These are phyloP conservation scores for Zasmidium angulare DNA, from an alignment of 2,329 filamentous ascomycete species.

Conservation along the genomic window DNA sequence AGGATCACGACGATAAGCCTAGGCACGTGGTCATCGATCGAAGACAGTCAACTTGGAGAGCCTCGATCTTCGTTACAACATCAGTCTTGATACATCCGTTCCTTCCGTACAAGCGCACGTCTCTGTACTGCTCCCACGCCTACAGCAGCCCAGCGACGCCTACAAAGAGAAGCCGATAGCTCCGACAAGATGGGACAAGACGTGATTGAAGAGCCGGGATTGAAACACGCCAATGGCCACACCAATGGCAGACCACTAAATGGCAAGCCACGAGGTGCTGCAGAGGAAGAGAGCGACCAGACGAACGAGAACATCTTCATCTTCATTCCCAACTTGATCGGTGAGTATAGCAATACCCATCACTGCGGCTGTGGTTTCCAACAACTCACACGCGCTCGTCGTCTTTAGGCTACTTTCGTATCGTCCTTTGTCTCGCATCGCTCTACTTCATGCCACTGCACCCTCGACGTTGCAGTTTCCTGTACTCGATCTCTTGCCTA, in stretches of 20 bases:
- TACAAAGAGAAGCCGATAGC: neutral
- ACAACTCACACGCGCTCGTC: constrained; percentile 1
- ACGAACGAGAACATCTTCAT: constrained; percentile 55
- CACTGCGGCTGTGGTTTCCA: neutral
- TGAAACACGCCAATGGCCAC: constrained; percentile 17
- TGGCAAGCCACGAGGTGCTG: constrained; percentile 20
- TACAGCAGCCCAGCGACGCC: neutral
- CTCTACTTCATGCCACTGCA: constrained; percentile 99
- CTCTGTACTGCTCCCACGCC: neutral
- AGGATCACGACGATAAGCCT: neutral
- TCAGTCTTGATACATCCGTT: neutral
- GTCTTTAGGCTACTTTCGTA: constrained; percentile 48
- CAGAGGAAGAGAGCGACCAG: constrained; percentile 17
- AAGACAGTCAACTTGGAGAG: too few relatives aligned
- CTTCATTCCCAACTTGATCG: constrained; percentile 54
- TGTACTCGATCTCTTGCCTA: constrained; percentile 92
- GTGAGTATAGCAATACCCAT: constrained; percentile 32
- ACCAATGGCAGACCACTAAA: constrained; percentile 23
- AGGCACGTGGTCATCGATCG: neutral
- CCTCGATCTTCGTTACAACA: too few relatives aligned
- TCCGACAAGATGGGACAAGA: constrained; percentile 23
- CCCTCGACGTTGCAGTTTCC: constrained; percentile 86
- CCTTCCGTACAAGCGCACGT: neutral
- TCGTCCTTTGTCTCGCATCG: constrained; percentile 72
- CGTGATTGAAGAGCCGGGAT: constrained; percentile 21